Base-by-base conservation (phyloP, 176 grass and related monocot species). In the Paspalum vaginatum region DNA sequence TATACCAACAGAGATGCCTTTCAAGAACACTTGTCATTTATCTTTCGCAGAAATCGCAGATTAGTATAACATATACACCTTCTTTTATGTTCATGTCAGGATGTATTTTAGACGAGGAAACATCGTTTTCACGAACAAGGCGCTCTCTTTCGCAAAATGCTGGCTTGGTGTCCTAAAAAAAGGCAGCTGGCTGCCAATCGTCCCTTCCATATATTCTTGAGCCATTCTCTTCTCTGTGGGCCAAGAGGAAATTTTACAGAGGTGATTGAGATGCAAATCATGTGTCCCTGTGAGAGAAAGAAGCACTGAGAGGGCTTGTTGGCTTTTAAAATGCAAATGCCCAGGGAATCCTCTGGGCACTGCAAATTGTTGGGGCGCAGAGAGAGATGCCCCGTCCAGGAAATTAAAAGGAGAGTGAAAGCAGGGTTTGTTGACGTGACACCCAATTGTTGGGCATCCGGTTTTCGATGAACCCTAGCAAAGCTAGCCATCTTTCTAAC, bases 401-500 rank as follows among this genome's bases (percentile, higher is more conserved):
- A 32, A 32, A 32, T 32, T 32, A 32, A 72, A 87, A 64, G 81
- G 70, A 70, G 79, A 61, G 55, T 25, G 67, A 72, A 84, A 76
- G 15, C 64, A 72, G 13, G 76, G 69, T 70, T 65, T 84, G 26
- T 68, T 72, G 85, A 91, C 83, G 72, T 74, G 88, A 89, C 88
- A 81, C 73, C 79, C 78, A 81, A 78, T 70, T 70, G 68, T 15
- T 78, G 73, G 27, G 83, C 79, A 87, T 74, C 76, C 21, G 44
- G 77, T 80, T 79, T 90, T 83, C 32, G 32, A 85, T 81, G 80
- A 81, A 89, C 57, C 59, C 83, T 85, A 87, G 60, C 70, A 91
- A 87, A 84, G 85, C 71, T 87, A 87, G 61, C 76, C 13, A 53
- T 83, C 89, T 91, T 91, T 91, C 68, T 81, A 70, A 77, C 85